A percentile compares a stretch with the other conserved stretches of the same genome.
These are phyloP conservation scores for Penicillium brasilianum DNA, from an alignment of 2,329 filamentous ascomycete genomes.

Conservation along the genomic window DNA sequence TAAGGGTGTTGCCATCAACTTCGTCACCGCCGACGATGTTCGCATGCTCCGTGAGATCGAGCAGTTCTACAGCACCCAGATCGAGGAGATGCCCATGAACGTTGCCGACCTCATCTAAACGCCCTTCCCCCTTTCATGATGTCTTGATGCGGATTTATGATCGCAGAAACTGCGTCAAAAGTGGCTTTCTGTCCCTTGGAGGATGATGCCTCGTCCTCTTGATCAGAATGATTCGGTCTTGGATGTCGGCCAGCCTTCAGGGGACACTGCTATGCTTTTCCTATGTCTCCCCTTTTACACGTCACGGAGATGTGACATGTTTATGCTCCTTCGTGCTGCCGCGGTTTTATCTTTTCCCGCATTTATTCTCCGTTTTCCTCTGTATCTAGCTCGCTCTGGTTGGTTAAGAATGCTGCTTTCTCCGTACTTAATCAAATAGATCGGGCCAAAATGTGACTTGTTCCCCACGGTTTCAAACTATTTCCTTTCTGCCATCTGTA, in stretches of 20 bases:
- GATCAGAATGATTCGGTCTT: not conserved
- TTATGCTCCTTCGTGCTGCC: conserved; percentile 44
- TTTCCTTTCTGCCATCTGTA: not conserved
- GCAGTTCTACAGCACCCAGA: conserved; percentile 94
- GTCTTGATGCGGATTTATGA: conserved; percentile 45
- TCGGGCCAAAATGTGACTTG: conserved; percentile 46
- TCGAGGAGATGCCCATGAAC: conserved; percentile 99
- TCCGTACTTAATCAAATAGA: conserved; percentile 44
- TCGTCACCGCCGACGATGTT: conserved; percentile 97
- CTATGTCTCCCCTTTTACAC: conserved; percentile 37
- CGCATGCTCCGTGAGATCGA: conserved; percentile 97
- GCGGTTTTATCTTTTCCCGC: conserved; percentile 40
- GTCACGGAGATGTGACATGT: conserved; percentile 46
- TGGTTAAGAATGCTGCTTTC: conserved; percentile 43
- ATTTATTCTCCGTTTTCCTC: conserved; percentile 34
- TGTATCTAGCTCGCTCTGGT: conserved; percentile 46
- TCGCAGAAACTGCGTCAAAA: conserved; percentile 47
- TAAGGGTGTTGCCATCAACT: conserved; percentile 99
- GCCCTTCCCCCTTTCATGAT: conserved; percentile 33
- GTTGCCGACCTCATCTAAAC: conserved; percentile 63
- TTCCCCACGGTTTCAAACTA: conserved; percentile 36
- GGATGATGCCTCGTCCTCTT: not conserved
- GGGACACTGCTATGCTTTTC: conserved; percentile 41
- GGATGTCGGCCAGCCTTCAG: not conserved
- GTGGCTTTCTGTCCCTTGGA: conserved; percentile 43